Evolutionary conservation across 2,329 filamentous ascomycete genomes (phyloP).

Genomic region (Dactylonectria estremocensis): DNA sequence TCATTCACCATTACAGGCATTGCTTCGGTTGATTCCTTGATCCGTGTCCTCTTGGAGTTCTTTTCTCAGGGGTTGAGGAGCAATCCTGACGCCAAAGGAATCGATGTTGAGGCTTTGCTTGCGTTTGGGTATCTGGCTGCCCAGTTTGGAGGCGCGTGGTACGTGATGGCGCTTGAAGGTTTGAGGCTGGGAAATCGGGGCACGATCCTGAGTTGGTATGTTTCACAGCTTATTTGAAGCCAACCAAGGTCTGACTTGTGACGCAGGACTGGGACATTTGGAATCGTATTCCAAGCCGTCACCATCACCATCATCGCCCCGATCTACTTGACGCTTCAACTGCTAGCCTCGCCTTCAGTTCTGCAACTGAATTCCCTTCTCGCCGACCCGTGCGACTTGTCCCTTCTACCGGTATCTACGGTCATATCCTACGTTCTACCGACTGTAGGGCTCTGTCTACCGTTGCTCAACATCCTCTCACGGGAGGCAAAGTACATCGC

Average conservation of each 20-base stretch:
- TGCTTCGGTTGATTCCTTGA: slow-evolving; percentile 16
- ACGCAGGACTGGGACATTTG: slow-evolving; percentile 39
- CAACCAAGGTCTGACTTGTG: background rate
- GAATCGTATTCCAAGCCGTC: slow-evolving; percentile 37
- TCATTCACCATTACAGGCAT: slow-evolving; percentile 5
- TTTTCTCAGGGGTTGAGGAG: slow-evolving; percentile 38
- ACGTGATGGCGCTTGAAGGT: slow-evolving; percentile 36
- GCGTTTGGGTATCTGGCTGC: slow-evolving; percentile 40
- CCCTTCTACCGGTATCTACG: slow-evolving; percentile 33
- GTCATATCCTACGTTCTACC: slow-evolving; percentile 37
- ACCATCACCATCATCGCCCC: slow-evolving; percentile 42
- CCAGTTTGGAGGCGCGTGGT: slow-evolving; percentile 44
- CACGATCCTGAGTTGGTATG: slow-evolving; percentile 37
- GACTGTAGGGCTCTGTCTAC: slow-evolving; percentile 32
- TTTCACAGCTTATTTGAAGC: background rate
- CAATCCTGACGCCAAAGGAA: background rate
- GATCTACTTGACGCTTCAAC: slow-evolving; percentile 37
- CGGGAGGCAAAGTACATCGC: slow-evolving; percentile 24
- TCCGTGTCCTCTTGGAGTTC: slow-evolving; percentile 37
- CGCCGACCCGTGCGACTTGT: slow-evolving; percentile 33
- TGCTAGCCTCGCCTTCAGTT: slow-evolving; percentile 27
- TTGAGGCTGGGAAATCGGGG: slow-evolving; percentile 35
- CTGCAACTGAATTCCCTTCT: slow-evolving; percentile 17
- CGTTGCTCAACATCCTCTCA: slow-evolving; percentile 24
- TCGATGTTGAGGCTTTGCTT: slow-evolving; percentile 35